Conservation (phyloP, 2,329 filamentous ascomycete species). For the Calonectria pteridis region DNA sequence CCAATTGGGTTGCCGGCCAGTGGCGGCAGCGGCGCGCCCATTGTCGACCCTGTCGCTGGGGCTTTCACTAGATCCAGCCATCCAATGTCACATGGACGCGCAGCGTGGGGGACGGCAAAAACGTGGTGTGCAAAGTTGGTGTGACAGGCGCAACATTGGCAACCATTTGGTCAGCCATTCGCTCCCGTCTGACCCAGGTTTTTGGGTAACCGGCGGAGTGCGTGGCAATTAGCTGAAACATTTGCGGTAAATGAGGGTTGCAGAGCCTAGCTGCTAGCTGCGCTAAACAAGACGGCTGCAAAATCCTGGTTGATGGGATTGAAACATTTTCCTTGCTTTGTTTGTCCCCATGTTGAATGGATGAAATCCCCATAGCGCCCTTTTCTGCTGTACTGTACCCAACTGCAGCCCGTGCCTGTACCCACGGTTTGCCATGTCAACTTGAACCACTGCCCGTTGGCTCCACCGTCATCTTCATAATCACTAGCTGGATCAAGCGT, state of each 20-base stretch:
- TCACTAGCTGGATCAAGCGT: not conserved
- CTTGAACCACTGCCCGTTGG: not conserved
- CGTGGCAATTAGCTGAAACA: not conserved
- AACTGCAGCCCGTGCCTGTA: not conserved
- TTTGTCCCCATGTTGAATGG: not conserved
- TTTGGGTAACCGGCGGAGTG: not conserved
- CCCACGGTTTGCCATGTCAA: conserved; percentile 5
- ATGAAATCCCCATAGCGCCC: not conserved
- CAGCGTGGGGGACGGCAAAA: conserved; percentile 8
- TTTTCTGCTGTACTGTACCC: not conserved
- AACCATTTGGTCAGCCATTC: not conserved
- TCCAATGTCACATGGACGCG: conserved; percentile 9
- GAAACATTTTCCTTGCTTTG: not conserved
- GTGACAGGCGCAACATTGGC: not conserved
- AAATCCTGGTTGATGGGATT: not conserved
- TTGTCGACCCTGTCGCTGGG: not conserved
- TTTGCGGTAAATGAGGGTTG: not conserved
- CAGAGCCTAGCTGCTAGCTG: not conserved
- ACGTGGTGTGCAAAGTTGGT: conserved; percentile 2
- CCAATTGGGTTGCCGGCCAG: not conserved
- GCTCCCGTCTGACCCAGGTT: not conserved
- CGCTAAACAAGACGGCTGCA: not conserved
- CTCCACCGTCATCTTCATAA: not conserved
- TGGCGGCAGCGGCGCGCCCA: conserved; percentile 9
- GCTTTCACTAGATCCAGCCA: conserved; percentile 7